These are phyloP conservation scores for Pestalotiopsis sp. DNA, from an alignment of 2,329 filamentous ascomycete genomes.

Conservation along the genomic window DNA sequence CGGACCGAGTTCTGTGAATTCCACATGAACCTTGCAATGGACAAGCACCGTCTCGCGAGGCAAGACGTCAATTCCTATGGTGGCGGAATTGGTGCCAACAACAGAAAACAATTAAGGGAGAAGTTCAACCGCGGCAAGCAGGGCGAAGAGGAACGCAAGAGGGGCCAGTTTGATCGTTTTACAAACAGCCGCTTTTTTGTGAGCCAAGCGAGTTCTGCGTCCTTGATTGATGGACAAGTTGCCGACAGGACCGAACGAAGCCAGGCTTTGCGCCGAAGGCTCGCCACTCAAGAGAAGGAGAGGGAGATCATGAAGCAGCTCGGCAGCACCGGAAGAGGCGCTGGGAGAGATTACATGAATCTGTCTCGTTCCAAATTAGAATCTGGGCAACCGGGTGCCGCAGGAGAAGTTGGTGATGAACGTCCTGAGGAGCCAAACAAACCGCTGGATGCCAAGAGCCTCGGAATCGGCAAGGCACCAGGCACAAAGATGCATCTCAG, in stretches of 20 bases:
- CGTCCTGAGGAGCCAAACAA: slow-evolving; percentile 28
- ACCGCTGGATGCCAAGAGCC: slow-evolving; percentile 45
- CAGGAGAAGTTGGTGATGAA: slow-evolving; percentile 7
- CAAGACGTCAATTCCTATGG: slow-evolving; percentile 46
- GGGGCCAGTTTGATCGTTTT: slow-evolving; percentile 57
- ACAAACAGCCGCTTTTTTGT: slow-evolving; percentile 62
- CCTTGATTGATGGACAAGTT: slow-evolving; percentile 63
- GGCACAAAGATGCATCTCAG: slow-evolving; percentile 56
- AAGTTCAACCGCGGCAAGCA: slow-evolving; percentile 32
- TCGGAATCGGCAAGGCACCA: slow-evolving; percentile 42
- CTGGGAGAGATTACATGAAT: slow-evolving; percentile 73
- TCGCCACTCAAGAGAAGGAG: slow-evolving; percentile 72
- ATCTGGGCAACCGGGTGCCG: slow-evolving; percentile 15
- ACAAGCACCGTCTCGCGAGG: slow-evolving; percentile 55
- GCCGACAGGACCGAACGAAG: slow-evolving; percentile 63
- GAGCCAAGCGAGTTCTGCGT: slow-evolving; percentile 55
- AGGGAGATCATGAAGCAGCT: slow-evolving; percentile 72
- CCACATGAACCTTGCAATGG: slow-evolving; percentile 81
- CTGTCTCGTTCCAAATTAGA: slow-evolving; percentile 17
- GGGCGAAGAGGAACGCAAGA: slow-evolving; percentile 28
- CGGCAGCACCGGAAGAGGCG: slow-evolving; percentile 63
- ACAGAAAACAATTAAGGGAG: slow-evolving; percentile 22
- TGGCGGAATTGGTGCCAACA: slow-evolving; percentile 39
- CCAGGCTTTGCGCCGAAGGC: slow-evolving; percentile 66
- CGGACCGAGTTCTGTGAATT: slow-evolving; percentile 93